phyloP scores from a whole-genome alignment of 2,329 filamentous ascomycete species.

The Diaporthe batatas region DNA sequence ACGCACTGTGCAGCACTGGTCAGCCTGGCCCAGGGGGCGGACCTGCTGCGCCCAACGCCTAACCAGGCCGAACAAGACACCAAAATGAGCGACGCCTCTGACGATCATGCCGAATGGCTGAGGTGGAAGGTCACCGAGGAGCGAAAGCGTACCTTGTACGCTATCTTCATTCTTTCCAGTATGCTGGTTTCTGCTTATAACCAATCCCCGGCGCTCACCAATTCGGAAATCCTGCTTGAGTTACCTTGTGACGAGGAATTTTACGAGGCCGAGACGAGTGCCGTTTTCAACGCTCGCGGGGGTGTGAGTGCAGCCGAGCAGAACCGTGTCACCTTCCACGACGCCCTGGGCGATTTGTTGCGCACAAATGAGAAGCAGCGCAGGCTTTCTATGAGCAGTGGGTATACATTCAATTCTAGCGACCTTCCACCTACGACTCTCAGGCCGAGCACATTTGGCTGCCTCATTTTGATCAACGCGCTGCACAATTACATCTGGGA shows the following conservation, averaged over 20 bases:
- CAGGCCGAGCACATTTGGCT: constrained; percentile 90
- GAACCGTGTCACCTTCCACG: constrained; percentile 82
- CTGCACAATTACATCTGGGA: constrained; percentile 99
- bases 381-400: constrained; percentile 60
- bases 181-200: constrained; percentile 94
- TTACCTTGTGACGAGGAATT: constrained; percentile 94
- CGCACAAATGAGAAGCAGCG: constrained; percentile 78
- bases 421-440: constrained; percentile 73
- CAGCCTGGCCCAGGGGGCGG: constrained; percentile 90
- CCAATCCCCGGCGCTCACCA: constrained; percentile 89
- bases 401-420: constrained; percentile 56
- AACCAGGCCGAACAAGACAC: constrained; percentile 65
- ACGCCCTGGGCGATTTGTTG: constrained; percentile 83
- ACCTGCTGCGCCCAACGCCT: constrained; percentile 68
- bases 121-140: constrained; percentile 91
- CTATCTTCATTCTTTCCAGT: constrained; percentile 92
- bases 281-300: constrained; percentile 83
- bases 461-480: constrained; percentile 91
- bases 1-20: constrained; percentile 93
- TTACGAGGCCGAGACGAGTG: constrained; percentile 85
- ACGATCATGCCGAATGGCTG: constrained; percentile 83
- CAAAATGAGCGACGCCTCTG: constrained; percentile 66
- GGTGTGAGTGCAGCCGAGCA: constrained; percentile 77
- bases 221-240: constrained; percentile 91
- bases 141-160: constrained; percentile 91